phyloP scores from a whole-genome alignment of 2,329 filamentous ascomycete species.

The Calonectria multiphialidica region DNA sequence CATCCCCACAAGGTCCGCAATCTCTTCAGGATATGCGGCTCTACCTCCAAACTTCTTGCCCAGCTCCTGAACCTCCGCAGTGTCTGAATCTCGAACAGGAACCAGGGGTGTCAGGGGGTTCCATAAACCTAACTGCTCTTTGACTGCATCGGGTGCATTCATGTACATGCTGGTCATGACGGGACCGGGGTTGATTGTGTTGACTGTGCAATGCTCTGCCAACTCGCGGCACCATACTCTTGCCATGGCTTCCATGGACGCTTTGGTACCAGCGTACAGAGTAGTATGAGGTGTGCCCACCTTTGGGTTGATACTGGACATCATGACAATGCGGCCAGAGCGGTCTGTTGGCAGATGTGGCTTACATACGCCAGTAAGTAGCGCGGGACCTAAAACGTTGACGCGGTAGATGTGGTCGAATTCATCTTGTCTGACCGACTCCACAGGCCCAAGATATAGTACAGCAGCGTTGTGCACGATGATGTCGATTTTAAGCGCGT shows the following conservation, averaged over 20 bases:
- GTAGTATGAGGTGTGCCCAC: conserved; percentile 66
- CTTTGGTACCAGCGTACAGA: conserved; percentile 73
- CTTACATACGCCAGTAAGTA: conserved; percentile 66
- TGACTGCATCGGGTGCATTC: conserved; percentile 61
- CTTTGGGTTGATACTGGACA: conserved; percentile 65
- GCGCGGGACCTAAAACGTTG: conserved; percentile 69
- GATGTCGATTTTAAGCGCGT: conserved; percentile 64
- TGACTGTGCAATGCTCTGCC: conserved; percentile 68
- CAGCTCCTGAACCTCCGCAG: conserved; percentile 45
- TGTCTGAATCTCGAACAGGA: conserved; percentile 44
- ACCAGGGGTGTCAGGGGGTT: conserved; percentile 63
- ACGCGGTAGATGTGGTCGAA: conserved; percentile 68
- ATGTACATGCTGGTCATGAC: conserved; percentile 57
- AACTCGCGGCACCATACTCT: conserved; percentile 71
- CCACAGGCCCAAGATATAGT: conserved; percentile 58
- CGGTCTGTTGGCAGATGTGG: conserved; percentile 68
- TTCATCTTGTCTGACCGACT: conserved; percentile 59
- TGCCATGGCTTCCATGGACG: conserved; percentile 73
- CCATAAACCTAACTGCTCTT: conserved; percentile 54
- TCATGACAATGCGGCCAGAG: conserved; percentile 68
- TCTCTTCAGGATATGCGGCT: conserved; percentile 71
- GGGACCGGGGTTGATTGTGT: conserved; percentile 66
- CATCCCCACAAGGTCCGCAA: conserved; percentile 76
- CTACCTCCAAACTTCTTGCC: conserved; percentile 65
- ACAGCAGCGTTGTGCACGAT: conserved; percentile 71